These are phyloP conservation scores for Austroboletus sp. DNA, from an alignment of 1,284 basidiomycete species.

Conservation along the genomic window DNA sequence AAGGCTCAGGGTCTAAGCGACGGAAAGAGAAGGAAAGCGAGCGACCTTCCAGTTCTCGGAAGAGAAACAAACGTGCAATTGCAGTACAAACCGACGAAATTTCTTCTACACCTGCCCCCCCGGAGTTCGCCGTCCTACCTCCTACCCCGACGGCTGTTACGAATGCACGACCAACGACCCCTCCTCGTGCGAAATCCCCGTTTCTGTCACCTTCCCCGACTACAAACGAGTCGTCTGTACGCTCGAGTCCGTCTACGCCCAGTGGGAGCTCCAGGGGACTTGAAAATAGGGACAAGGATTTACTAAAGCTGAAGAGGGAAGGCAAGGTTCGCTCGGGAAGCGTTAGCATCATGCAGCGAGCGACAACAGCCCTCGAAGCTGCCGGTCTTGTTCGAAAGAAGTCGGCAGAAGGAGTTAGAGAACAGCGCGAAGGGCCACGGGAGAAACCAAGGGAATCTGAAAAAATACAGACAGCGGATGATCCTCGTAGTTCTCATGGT, in stretches of 20 bases:
- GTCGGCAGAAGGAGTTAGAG: constrained; percentile 62
- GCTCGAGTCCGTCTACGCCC: constrained; percentile 62
- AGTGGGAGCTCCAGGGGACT: constrained; percentile 42
- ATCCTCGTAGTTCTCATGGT: constrained; percentile 57
- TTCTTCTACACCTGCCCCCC: constrained; percentile 40
- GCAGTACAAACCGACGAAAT: constrained; percentile 28
- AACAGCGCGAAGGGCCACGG: constrained; percentile 46
- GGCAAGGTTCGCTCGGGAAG: constrained; percentile 71
- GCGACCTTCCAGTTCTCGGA: constrained; percentile 16
- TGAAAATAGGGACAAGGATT: constrained; percentile 42
- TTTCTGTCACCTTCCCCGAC: constrained; percentile 59
- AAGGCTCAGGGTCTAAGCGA: constrained; percentile 23
- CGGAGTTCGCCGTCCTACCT: constrained; percentile 63
- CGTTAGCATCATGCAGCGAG: constrained; percentile 89
- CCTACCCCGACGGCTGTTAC: constrained; percentile 59
- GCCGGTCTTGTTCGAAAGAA: constrained; percentile 76
- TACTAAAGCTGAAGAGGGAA: constrained; percentile 42
- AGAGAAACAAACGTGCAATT: constrained; percentile 19
- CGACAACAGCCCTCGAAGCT: constrained; percentile 80
- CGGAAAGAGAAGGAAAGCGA: constrained; percentile 32
- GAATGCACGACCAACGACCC: constrained; percentile 42
- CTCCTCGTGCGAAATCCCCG: constrained; percentile 49
- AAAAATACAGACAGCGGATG: constrained; percentile 44
- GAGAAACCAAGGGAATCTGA: constrained; percentile 41
- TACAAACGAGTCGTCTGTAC: constrained; percentile 42